A percentile compares a stretch with the other conserved stretches of the same genome.
phyloP scores from a whole-genome alignment of 2,329 filamentous ascomycete genomes.

The Fusarium pseudograminearum region DNA sequence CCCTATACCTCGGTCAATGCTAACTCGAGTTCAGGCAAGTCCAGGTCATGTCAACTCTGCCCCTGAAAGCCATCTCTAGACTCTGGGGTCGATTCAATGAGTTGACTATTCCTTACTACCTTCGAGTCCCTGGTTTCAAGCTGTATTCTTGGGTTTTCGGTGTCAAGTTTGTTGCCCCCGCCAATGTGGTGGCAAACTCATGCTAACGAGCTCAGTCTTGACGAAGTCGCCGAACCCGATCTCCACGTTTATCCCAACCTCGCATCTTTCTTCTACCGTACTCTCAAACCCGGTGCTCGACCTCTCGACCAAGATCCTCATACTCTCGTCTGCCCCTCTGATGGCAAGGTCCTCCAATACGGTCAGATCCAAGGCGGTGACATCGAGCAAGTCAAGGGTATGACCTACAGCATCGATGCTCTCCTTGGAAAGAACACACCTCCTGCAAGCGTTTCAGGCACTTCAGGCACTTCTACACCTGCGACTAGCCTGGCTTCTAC shows the following conservation, averaged over 20 bases:
- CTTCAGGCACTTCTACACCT: slow-evolving; percentile 48
- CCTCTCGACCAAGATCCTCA: slow-evolving; percentile 85
- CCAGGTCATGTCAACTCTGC: slow-evolving; percentile 91
- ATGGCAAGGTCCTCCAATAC: slow-evolving; percentile 91
- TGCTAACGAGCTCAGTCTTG: slow-evolving; percentile 68
- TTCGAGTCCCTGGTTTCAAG: slow-evolving; percentile 90
- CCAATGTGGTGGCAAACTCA: background rate
- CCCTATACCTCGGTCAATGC: slow-evolving; percentile 30
- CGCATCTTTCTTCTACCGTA: slow-evolving; percentile 96
- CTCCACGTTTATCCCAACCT: slow-evolving; percentile 92
- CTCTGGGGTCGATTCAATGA: slow-evolving; percentile 95
- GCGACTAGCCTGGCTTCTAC: slow-evolving; percentile 43
- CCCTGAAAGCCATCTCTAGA: slow-evolving; percentile 88
- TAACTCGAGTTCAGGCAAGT: slow-evolving; percentile 72
- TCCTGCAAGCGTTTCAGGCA: slow-evolving; percentile 64
- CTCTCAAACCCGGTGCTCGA: slow-evolving; percentile 86
- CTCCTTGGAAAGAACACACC: slow-evolving; percentile 79
- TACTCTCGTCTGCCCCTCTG: slow-evolving; percentile 86
- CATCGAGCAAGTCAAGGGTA: slow-evolving; percentile 98
- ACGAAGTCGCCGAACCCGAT: slow-evolving; percentile 89
- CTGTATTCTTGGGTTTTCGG: slow-evolving; percentile 92
- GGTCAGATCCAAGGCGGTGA: slow-evolving; percentile 92
- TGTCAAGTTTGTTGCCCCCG: slow-evolving; percentile 69
- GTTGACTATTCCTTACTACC: slow-evolving; percentile 85
- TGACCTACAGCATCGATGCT: slow-evolving; percentile 96